Percentiles rank a stretch among this genome's conserved stretches.
Evolutionary conservation across 2,329 filamentous ascomycete species (phyloP).

Genomic region (Calonectria ilicicola): DNA sequence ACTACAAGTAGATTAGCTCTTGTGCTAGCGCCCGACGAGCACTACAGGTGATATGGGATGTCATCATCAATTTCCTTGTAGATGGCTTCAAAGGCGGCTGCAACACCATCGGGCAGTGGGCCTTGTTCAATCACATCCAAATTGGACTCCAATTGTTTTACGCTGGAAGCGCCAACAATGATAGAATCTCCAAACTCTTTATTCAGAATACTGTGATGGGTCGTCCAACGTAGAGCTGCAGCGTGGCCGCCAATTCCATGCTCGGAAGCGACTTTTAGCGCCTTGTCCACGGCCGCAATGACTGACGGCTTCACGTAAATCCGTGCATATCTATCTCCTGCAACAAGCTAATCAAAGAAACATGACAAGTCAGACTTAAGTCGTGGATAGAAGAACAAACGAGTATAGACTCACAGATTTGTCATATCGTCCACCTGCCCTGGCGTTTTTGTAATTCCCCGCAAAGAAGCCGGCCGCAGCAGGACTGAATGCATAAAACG

Average conservation of each 20-base stretch:
- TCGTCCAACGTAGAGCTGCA: constrained; percentile 56
- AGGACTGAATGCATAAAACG: constrained; percentile 57
- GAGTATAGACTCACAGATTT: constrained; percentile 32
- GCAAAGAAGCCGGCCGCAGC: constrained; percentile 40
- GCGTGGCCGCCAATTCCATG: constrained; percentile 53
- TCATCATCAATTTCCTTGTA: constrained; percentile 30
- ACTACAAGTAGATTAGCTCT: constrained; percentile 20
- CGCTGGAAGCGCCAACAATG: constrained; percentile 50
- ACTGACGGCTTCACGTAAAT: constrained; percentile 46
- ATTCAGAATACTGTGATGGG: constrained; percentile 50
- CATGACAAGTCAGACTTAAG: not conserved
- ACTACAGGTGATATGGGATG: constrained; percentile 32
- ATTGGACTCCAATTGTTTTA: constrained; percentile 50
- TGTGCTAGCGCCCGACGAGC: not conserved
- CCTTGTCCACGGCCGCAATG: constrained; percentile 41
- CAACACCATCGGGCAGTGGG: constrained; percentile 52
- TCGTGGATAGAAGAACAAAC: too few species aligned
- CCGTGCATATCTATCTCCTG: constrained; percentile 40
- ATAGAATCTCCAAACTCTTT: constrained; percentile 49
- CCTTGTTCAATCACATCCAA: constrained; percentile 53
- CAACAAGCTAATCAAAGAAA: not conserved
- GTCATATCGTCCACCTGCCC: constrained; percentile 40
- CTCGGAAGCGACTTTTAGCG: constrained; percentile 41
- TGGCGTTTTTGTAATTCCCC: constrained; percentile 36
- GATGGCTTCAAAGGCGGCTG: constrained; percentile 36